These are phyloP conservation scores for Teunomyces kruisii DNA, from an alignment of 805 yeast genomes.

Conservation along the genomic window DNA sequence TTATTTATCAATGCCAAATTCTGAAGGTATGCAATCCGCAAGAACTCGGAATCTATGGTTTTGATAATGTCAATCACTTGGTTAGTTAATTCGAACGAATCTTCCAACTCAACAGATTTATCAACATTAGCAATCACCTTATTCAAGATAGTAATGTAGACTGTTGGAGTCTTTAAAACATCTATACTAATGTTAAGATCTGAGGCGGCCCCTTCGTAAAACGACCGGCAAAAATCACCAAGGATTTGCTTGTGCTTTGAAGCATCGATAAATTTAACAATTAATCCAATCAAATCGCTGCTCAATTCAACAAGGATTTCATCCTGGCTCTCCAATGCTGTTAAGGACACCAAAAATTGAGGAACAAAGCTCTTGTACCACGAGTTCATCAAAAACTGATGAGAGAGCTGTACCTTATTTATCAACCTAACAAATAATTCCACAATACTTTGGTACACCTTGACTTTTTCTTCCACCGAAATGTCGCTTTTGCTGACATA, in stretches of 20 bases:
- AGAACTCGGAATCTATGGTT: slow-evolving; percentile 21
- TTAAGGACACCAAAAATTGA: slow-evolving; percentile 25
- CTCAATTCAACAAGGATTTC: slow-evolving; percentile 34
- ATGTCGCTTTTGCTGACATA: slow-evolving; percentile 8
- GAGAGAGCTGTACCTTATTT: slow-evolving; percentile 25
- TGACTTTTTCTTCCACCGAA: slow-evolving; percentile 4
- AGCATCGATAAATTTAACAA: slow-evolving; percentile 38
- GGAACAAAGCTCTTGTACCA: slow-evolving; percentile 48
- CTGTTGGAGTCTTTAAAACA: slow-evolving; percentile 24
- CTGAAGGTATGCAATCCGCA: slow-evolving; percentile 58
- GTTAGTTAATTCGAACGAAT: slow-evolving; percentile 7
- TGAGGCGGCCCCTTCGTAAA: slow-evolving; percentile 17
- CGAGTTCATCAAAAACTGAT: slow-evolving; percentile 39
- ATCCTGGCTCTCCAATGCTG: slow-evolving; percentile 9
- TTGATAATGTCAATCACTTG: slow-evolving; percentile 10
- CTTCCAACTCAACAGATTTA: slow-evolving; percentile 24
- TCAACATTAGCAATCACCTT: slow-evolving; percentile 56
- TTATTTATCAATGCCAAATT: slow-evolving; percentile 55
- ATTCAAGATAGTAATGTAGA: slow-evolving; percentile 33
- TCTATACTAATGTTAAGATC: slow-evolving; percentile 13
- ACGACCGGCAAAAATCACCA: slow-evolving; percentile 34
- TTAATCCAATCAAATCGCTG: slow-evolving; percentile 43
- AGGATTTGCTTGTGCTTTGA: slow-evolving; percentile 48
- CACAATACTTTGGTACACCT: slow-evolving; percentile 8
- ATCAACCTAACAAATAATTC: slow-evolving; percentile 20